Base-by-base conservation (phyloP, 2,329 filamentous ascomycete genomes). In the Orbilia brochopaga region DNA sequence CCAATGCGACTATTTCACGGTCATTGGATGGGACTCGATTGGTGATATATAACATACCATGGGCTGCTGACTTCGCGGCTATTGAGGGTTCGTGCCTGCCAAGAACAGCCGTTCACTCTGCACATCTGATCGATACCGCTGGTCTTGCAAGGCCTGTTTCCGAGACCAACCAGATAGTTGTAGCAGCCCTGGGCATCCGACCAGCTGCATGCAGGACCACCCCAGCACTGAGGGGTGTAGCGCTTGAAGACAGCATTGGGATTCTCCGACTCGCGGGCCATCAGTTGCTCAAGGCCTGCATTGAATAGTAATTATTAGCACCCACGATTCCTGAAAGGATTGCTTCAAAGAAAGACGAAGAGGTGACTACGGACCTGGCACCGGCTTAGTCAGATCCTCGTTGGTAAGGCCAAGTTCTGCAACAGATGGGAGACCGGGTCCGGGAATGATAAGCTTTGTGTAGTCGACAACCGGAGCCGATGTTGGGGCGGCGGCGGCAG, bases 361-460 rank as follows among this genome's bases (percentile, higher is more conserved):
- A 19, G 21, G 2, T 10, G 17, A 48, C n/a, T 48, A 11, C 44
- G 15, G 19, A 48, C 44, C 44, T 48, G 44, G 44, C 15, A 48
- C 8, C 8, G 44, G 44, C 17, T 48, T 48, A 11, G 11, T 21
- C 19, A 48, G 17, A 21, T 48, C 44, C 15, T 15, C 44, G 44
- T 48, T 48, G 44, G 44, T 48, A 17, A 48, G 44, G 44, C 44
- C 44, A 5, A 48, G 19, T 23, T 48, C 44, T 5, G n/a, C n/a
- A 21, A 23, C 5, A 19, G 11, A 21, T 48, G 44, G 44, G 44
- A 48, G 19, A 48, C 44, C 44, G 6, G 15, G 17, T 2, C 44
- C 44, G 19, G 19, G n/a, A 19, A 21, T 23, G 17, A 48, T 4
- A 5, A 48, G 5, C 17, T 48, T 23, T 5, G 44, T 48, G 11